Conservation (phyloP, 352 stramenopile genomes). For the Pythium insidiosum region DNA sequence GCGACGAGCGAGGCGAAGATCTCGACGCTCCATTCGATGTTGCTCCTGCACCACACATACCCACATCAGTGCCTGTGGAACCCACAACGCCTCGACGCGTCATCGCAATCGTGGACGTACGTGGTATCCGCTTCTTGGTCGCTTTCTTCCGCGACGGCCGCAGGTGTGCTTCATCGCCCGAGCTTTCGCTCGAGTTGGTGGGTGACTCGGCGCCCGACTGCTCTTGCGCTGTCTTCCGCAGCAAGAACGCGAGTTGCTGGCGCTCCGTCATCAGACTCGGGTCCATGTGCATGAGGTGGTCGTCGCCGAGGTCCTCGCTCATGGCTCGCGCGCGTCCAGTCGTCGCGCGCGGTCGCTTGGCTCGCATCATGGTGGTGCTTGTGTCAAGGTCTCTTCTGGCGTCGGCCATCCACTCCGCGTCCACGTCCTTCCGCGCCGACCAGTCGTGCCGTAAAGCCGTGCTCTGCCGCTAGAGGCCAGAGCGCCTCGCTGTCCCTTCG, state of each 20-base stretch:
- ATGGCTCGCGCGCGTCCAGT: conserved; percentile 11
- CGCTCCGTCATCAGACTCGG: conserved; percentile 74
- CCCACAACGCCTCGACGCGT: not conserved
- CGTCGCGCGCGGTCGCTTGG: conserved; percentile 12
- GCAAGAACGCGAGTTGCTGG: conserved; percentile 68
- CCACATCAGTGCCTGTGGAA: not conserved
- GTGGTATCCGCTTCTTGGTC: conserved; percentile 17
- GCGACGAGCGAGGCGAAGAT: too few relatives aligned
- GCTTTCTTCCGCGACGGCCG: conserved; percentile 14
- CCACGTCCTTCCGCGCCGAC: too few relatives aligned
- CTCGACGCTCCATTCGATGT: too few relatives aligned
- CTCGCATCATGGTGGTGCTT: conserved; percentile 12
- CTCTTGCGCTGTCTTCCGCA: conserved; percentile 59
- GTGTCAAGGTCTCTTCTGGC: too few relatives aligned
- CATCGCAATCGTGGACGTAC: conserved; percentile 9
- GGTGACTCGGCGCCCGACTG: conserved; percentile 22
- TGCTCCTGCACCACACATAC: not conserved
- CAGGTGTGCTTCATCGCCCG: conserved; percentile 21
- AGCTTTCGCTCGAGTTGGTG: conserved; percentile 15
- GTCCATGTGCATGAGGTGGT: conserved; percentile 27
- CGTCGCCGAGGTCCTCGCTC: conserved; percentile 18
- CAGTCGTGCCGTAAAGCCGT: too few relatives aligned
- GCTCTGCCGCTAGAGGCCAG: too few relatives aligned
- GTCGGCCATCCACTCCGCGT: too few relatives aligned
- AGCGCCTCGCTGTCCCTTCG: too few relatives aligned